phyloP scores from a whole-genome alignment of 257 asterid species.

The Solanum bulbocastanum region DNA sequence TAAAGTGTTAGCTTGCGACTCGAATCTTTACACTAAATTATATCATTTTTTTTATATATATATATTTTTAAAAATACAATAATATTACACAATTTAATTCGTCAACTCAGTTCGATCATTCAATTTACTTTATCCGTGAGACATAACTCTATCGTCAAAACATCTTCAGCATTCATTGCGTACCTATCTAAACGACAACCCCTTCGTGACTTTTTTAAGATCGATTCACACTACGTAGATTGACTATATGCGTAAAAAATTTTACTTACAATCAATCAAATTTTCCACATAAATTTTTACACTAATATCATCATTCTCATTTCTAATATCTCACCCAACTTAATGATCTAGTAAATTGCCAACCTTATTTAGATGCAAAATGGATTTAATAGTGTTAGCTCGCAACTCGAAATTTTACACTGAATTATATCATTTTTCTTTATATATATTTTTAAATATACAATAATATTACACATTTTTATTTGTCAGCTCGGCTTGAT shows the following conservation, averaged over 20 bases:
- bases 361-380: no score
- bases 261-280: no score
- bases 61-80: background rate
- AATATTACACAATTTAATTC: background rate
- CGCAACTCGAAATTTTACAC: background rate
- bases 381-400: background rate
- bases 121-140: fast-evolving
- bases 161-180: background rate
- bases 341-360: background rate
- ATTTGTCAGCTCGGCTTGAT: fast-evolving
- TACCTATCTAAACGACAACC: background rate
- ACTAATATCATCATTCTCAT: background rate
- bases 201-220: background rate
- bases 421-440: no score
- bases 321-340: background rate
- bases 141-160: background rate
- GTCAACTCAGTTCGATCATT: background rate
- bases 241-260: no score
- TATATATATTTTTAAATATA: no score
- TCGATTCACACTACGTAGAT: background rate
- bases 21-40: background rate
- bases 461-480: background rate
- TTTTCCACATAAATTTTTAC: no score
- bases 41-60: no score
- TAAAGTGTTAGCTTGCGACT: no score